phyloP scores from a whole-genome alignment of 768 basidiomycete genomes.

The Tylopilus plumbeoviolaceoides region DNA sequence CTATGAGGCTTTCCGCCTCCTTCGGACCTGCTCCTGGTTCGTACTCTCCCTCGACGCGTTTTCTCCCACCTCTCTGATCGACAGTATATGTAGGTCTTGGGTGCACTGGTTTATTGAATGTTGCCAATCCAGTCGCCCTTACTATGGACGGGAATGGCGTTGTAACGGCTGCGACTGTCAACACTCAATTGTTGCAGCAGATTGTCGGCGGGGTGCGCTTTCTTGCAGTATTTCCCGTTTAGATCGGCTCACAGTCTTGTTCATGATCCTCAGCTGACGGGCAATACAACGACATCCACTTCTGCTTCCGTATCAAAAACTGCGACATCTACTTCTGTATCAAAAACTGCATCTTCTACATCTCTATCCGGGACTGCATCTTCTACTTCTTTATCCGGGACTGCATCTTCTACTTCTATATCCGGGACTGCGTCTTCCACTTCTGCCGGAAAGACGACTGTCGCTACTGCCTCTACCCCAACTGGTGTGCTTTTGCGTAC shows the following conservation, averaged over 20 bases:
- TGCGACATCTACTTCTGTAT: background rate
- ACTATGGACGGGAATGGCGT: constrained; percentile 25
- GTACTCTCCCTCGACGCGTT: no score
- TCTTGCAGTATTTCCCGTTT: background rate
- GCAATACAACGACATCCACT: background rate
- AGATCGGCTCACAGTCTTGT: background rate
- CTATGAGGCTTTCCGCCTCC: constrained; percentile 25
- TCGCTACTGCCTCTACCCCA: background rate
- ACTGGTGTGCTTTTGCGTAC: constrained; percentile 1
- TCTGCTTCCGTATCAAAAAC: background rate
- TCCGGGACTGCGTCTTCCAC: background rate
- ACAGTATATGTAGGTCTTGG: constrained; percentile 19
- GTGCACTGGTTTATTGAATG: constrained; percentile 19
- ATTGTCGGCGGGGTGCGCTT: constrained; percentile 10
- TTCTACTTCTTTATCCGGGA: background rate
- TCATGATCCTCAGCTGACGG: constrained; percentile 1
- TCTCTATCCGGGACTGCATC: no score
- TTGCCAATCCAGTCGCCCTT: constrained; percentile 21
- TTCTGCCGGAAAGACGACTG: background rate
- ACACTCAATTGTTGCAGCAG: constrained; percentile 18
- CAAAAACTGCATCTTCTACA: background rate
- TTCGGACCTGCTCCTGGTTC: constrained; percentile 24
- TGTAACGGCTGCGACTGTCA: constrained; percentile 25
- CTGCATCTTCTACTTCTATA: background rate
- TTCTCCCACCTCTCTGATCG: background rate